Base-by-base conservation (phyloP, 164 flowering plant genomes). In the Macadamia integrifolia region DNA sequence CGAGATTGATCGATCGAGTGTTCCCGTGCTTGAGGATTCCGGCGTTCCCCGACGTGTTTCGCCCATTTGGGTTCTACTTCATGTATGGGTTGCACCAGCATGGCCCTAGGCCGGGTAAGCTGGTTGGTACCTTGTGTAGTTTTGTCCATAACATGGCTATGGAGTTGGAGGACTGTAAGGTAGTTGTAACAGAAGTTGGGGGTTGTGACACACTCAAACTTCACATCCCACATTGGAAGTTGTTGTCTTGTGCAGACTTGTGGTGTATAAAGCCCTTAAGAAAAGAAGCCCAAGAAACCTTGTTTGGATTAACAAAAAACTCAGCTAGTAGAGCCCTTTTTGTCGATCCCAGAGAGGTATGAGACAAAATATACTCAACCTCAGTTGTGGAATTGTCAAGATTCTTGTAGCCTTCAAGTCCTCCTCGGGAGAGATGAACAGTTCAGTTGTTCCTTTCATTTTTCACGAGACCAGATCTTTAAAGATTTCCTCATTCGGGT, bases 331-430 rank as follows among this genome's bases (percentile, higher is more conserved):
- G 66, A 13, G 15, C 82, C 59, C 81, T 89, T 68, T 89, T 89
- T 64, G 92, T 87, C 64, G 95, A 89, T 78, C 95, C 92, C 2
- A 82, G 95, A 75, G 95, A 87, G 64, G 88, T 89, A 7, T 88
- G 73, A 83, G 40, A 35, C 40, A 46, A 9, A 46, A 8, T 11
- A 46, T 46, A 1, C 50, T 46, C 5, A 35, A 23, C 23, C 23
- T 23, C 23, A 23, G 23, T 3, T 8, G 50, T 46, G 9, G 9
- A 46, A 46, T 23, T 23, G 23, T 23, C 23, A 23, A 23, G 23
- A 23, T 23, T 23, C 23, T 23, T 23, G 23, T 23, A 23, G 23
- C 23, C 23, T 23, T 23, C 23, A 23, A 23, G 12, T 11, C 50
- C 13, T 11, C 50, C 8, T 46, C 23, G 23, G 9, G 50, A 8